These are phyloP conservation scores for Erigeron philadelphicus DNA, from an alignment of 140 eudicot genomes.

Conservation along the genomic window DNA sequence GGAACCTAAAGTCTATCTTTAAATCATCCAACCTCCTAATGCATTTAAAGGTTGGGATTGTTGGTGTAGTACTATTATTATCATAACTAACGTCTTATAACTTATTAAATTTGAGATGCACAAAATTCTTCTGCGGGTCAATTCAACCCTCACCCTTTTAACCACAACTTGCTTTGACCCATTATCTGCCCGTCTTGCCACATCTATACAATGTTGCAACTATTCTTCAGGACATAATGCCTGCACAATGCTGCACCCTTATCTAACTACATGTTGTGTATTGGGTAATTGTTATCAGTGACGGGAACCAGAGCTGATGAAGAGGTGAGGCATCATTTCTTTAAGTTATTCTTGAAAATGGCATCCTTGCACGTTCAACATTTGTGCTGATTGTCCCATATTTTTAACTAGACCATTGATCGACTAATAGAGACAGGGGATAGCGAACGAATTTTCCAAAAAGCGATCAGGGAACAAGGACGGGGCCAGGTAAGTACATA, in stretches of 20 bases:
- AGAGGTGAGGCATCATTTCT: constrained; percentile 51
- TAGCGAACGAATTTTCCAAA: constrained; percentile 82
- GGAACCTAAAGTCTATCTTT: background rate
- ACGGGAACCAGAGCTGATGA: constrained; percentile 85
- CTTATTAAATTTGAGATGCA: background rate
- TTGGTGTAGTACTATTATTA: background rate
- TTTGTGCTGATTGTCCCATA: constrained; percentile 7
- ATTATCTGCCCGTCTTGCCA: background rate
- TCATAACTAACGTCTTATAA: background rate
- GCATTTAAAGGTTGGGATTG: background rate
- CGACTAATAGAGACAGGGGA: constrained; percentile 82
- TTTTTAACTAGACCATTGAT: constrained; percentile 67
- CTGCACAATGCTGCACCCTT: constrained; percentile 15
- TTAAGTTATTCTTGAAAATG: background rate
- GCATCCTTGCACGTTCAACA: background rate
- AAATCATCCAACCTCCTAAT: background rate
- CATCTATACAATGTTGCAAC: background rate
- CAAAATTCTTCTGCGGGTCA: background rate
- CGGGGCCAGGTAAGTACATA: constrained; percentile 67
- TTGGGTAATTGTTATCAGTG: constrained; percentile 39
- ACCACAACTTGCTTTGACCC: background rate
- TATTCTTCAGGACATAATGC: background rate
- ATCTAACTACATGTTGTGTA: constrained; percentile 9
- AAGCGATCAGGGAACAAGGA: constrained; percentile 82
- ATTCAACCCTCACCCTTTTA: background rate